phyloP scores from a whole-genome alignment of 2,329 filamentous ascomycete species.

The Colletotrichum scovillei region DNA sequence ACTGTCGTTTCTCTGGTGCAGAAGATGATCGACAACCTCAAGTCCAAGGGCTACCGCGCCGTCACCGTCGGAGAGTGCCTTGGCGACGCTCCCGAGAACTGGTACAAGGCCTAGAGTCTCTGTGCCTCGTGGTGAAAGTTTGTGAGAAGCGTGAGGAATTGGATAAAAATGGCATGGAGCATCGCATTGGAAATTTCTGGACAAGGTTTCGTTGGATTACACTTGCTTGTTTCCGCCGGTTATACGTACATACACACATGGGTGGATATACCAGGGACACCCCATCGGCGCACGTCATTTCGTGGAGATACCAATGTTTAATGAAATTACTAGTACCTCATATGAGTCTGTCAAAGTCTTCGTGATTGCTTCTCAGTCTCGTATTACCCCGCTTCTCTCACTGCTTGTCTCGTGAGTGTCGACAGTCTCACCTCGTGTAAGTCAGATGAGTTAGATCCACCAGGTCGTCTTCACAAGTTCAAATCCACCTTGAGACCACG shows the following conservation, averaged over 20 bases:
- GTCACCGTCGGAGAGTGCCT: conserved; percentile 70
- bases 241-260: background rate
- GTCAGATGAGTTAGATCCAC: background rate
- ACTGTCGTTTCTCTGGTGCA: conserved; percentile 30
- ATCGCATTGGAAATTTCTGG: background rate
- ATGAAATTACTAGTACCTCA: background rate
- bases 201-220: background rate
- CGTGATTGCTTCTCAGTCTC: too few relatives aligned
- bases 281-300: background rate
- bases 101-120: conserved; percentile 52
- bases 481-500: too few relatives aligned
- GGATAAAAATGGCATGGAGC: background rate
- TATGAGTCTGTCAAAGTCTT: too few relatives aligned
- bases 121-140: background rate
- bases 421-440: too few relatives aligned
- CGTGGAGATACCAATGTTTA: conserved; percentile 5
- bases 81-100: conserved; percentile 57
- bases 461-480: background rate
- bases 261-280: background rate
- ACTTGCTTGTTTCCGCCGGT: background rate
- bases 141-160: too few relatives aligned
- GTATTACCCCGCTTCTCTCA: too few relatives aligned
- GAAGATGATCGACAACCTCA: conserved; percentile 54
- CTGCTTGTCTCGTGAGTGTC: too few relatives aligned
- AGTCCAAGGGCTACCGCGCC: conserved; percentile 54